Percentiles rank a stretch among this genome's conserved stretches.
Evolutionary conservation across 2,329 filamentous ascomycete species (phyloP).

Genomic region (Diaporthe citri): DNA sequence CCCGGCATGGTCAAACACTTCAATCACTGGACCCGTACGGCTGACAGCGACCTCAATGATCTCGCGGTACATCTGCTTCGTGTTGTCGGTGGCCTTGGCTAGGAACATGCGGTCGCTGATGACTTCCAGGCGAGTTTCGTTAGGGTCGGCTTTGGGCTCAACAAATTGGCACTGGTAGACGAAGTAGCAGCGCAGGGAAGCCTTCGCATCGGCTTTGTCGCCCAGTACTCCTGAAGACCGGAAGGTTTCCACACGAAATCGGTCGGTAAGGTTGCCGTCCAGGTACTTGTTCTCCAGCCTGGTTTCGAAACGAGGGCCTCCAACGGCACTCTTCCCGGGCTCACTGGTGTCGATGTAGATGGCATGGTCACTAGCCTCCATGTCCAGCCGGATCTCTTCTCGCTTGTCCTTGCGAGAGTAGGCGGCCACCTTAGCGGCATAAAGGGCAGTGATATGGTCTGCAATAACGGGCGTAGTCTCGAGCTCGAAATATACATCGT

Average conservation of each 20-base stretch:
- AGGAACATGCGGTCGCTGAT: conserved; percentile 95
- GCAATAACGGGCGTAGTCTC: conserved; percentile 89
- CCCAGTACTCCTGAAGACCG: conserved; percentile 87
- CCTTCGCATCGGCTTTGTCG: conserved; percentile 74
- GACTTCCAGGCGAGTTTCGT: conserved; percentile 89
- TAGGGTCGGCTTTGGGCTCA: conserved; percentile 77
- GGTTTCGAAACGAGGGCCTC: conserved; percentile 92
- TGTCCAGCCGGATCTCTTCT: conserved; percentile 93
- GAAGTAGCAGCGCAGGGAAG: conserved; percentile 96
- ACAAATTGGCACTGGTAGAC: conserved; percentile 97
- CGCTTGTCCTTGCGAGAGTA: conserved; percentile 93
- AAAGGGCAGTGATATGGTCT: conserved; percentile 94
- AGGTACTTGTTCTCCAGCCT: conserved; percentile 96
- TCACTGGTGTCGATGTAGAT: conserved; percentile 99
- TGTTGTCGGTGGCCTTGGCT: conserved; percentile 95
- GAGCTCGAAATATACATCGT: conserved; percentile 97
- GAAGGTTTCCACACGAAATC: conserved; percentile 97
- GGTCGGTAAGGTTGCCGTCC: conserved; percentile 78
- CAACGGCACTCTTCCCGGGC: conserved; percentile 81
- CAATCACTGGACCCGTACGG: conserved; percentile 93
- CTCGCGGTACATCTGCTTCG: conserved; percentile 94
- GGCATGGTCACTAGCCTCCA: conserved; percentile 93
- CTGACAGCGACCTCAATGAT: conserved; percentile 88
- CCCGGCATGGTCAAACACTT: conserved; percentile 95
- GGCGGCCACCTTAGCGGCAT: conserved; percentile 95